Percentiles rank a stretch among this genome's conserved stretches.
phyloP scores from a whole-genome alignment of 495 filamentous ascomycete species.

The Xylaria longipes region DNA sequence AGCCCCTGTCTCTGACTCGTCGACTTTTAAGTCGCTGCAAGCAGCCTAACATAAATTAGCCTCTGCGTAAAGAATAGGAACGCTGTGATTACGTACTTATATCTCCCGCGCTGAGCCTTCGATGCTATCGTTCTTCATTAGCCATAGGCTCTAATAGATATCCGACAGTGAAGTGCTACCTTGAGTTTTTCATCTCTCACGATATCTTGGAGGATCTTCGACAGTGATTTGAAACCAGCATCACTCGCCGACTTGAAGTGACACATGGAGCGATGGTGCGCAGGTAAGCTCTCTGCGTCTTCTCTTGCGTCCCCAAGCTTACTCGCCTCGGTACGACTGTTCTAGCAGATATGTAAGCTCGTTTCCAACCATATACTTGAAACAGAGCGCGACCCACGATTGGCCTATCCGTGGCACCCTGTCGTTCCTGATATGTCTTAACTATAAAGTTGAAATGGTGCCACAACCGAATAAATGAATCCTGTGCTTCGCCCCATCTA shows the following conservation, averaged over 20 bases:
- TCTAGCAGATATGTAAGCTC: conserved; percentile 14
- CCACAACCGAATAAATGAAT: conserved; percentile 16
- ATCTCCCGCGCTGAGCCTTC: conserved; percentile 36
- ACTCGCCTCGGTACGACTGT: conserved; percentile 22
- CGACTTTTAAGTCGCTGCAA: neutral
- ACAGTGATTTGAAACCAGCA: conserved; percentile 35
- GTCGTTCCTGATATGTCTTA: conserved; percentile 47
- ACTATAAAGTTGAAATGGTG: conserved; percentile 32
- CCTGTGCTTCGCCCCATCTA: conserved; percentile 18
- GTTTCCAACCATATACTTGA: neutral
- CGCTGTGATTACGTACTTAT: conserved; percentile 23
- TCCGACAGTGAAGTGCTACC: neutral
- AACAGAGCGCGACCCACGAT: conserved; percentile 26
- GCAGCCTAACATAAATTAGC: conserved; percentile 11
- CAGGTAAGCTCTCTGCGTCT: conserved; percentile 39
- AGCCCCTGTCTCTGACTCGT: neutral
- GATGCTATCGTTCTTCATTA: conserved; percentile 24
- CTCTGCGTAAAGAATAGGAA: neutral
- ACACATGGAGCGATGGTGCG: conserved; percentile 41
- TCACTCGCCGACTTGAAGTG: conserved; percentile 42
- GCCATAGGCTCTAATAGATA: neutral
- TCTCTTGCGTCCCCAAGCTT: conserved; percentile 45
- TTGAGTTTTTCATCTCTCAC: conserved; percentile 19
- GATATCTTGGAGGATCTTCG: conserved; percentile 6
- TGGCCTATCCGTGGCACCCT: conserved; percentile 27